Percentiles rank a stretch among this genome's conserved stretches.
phyloP scores from a whole-genome alignment of 2,329 filamentous ascomycete species.

The Colletotrichum tabaci region DNA sequence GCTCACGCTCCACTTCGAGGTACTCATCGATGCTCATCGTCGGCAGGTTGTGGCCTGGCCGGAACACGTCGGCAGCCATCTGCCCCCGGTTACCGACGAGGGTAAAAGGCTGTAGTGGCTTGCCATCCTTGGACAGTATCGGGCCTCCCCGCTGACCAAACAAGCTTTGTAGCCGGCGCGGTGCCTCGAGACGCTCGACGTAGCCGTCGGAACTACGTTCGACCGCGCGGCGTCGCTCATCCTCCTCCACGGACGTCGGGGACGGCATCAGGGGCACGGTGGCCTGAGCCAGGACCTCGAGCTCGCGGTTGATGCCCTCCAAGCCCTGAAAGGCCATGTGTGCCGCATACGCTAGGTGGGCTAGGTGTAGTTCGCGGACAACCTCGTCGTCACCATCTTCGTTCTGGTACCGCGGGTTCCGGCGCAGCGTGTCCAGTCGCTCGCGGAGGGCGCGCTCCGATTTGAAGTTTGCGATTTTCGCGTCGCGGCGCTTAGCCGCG shows the following conservation, averaged over 20 bases:
- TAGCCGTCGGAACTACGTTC: constrained; percentile 65
- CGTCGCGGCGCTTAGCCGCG: constrained; percentile 79
- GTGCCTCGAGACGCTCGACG: constrained; percentile 81
- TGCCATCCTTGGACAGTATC: constrained; percentile 83
- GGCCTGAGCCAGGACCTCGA: constrained; percentile 84
- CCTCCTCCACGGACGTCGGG: constrained; percentile 63
- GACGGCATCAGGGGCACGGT: constrained; percentile 66
- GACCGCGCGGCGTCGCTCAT: constrained; percentile 57
- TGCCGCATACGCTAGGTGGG: constrained; percentile 79
- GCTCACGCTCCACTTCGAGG: constrained; percentile 87
- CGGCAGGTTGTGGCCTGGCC: constrained; percentile 91
- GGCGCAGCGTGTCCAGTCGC: constrained; percentile 76
- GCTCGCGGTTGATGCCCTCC: constrained; percentile 88
- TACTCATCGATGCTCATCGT: constrained; percentile 99
- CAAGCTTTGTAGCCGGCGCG: constrained; percentile 64
- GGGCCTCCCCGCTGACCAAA: constrained; percentile 71
- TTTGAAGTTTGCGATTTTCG: constrained; percentile 88
- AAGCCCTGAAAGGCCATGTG: constrained; percentile 89
- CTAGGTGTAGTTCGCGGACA: constrained; percentile 83
- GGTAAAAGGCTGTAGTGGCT: constrained; percentile 92
- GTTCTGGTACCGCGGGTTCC: constrained; percentile 66
- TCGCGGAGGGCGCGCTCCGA: constrained; percentile 88
- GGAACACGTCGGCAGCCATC: constrained; percentile 85
- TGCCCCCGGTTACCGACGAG: constrained; percentile 83
- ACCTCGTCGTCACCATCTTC: constrained; percentile 86